Percentiles rank a stretch among this genome's conserved stretches.
Conservation (phyloP, 1,284 basidiomycete genomes). For the Puccinia coronata region DNA sequence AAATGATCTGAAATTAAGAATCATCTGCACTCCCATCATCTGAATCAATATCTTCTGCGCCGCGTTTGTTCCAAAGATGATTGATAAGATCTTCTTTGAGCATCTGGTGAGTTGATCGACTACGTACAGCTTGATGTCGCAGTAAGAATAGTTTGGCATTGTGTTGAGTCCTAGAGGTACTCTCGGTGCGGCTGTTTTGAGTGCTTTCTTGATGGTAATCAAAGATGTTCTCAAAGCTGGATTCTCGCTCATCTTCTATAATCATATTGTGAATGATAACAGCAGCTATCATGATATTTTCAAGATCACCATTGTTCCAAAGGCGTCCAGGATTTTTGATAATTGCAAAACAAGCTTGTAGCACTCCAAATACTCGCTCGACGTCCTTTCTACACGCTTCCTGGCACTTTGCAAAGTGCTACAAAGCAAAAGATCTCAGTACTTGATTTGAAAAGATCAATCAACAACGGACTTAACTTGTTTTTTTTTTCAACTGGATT, state of each 20-base stretch:
- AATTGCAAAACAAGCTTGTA: slow-evolving; percentile 10
- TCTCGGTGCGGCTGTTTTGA: too few species aligned
- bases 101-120: neutral
- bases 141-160: neutral
- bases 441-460: neutral
- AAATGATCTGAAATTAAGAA: neutral
- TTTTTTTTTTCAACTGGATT: neutral
- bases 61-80: slow-evolving; percentile 11
- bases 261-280: slow-evolving; percentile 26
- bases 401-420: slow-evolving; percentile 3
- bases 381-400: neutral
- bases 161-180: neutral
- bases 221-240: too few species aligned
- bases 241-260: neutral
- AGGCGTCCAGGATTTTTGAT: neutral
- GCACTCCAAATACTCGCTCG: slow-evolving; percentile 26
- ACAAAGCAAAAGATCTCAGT: too few species aligned
- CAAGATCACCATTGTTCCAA: neutral
- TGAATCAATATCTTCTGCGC: neutral
- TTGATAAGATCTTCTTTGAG: slow-evolving; percentile 14
- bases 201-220: too few species aligned
- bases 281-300: neutral
- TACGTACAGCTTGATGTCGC: neutral
- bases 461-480: too few species aligned
- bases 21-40: neutral